These are phyloP conservation scores for Sporothrix pseudoabietina DNA, from an alignment of 2,329 filamentous ascomycete species.

Conservation along the genomic window DNA sequence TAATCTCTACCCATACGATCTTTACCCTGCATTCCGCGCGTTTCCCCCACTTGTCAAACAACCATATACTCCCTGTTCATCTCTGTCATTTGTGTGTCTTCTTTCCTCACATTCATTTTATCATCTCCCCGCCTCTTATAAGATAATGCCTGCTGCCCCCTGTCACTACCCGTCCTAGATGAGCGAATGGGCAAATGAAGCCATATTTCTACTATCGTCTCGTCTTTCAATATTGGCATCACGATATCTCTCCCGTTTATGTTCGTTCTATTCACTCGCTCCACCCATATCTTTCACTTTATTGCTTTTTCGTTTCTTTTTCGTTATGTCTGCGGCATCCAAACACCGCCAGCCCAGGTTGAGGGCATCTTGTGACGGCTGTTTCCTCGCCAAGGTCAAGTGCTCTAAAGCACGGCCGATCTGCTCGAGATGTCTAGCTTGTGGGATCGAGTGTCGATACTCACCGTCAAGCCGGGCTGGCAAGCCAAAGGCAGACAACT, in stretches of 20 bases:
- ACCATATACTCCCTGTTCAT: background rate
- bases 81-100: background rate
- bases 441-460: slow-evolving; percentile 54
- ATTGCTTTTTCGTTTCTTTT: slow-evolving; percentile 22
- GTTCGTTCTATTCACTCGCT: background rate
- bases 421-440: slow-evolving; percentile 54
- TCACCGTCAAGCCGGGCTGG: slow-evolving; percentile 56
- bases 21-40: slow-evolving; percentile 1
- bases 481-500: slow-evolving; percentile 49
- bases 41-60: background rate
- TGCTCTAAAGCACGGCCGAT: slow-evolving; percentile 57
- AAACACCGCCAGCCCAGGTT: slow-evolving; percentile 40
- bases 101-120: background rate
- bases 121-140: background rate
- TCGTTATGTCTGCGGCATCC: slow-evolving; percentile 33
- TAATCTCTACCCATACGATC: background rate
- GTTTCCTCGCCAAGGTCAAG: slow-evolving; percentile 59
- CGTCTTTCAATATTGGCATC: background rate
- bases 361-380: slow-evolving; percentile 54
- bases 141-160: slow-evolving; percentile 15
- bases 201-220: background rate
- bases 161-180: background rate
- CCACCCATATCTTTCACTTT: background rate
- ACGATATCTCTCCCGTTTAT: background rate
- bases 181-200: background rate